Evolutionary conservation across 192 early-diverging fungal genomes (phyloP).

Genomic region (Neocallimastix lanati): DNA sequence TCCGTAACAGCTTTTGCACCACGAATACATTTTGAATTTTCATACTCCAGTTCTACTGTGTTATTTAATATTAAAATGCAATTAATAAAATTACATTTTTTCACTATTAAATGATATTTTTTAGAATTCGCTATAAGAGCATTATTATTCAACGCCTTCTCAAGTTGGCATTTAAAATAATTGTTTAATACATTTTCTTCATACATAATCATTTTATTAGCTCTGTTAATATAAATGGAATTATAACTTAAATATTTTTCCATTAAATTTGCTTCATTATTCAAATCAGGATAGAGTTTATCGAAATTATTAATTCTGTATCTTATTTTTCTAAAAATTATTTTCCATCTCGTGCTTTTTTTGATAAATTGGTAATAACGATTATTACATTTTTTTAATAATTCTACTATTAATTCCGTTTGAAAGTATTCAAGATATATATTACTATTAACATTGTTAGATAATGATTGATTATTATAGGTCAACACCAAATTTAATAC

Average conservation of each 20-base stretch:
- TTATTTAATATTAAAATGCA: not conserved
- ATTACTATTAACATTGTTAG: not conserved
- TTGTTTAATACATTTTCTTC: not conserved
- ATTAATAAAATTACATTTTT: not conserved
- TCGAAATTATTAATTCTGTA: not conserved
- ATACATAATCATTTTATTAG: not conserved
- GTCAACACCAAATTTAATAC: not conserved
- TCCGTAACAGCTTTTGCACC: not conserved
- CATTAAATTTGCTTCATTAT: not conserved
- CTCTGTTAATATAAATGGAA: not conserved
- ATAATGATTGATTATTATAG: not conserved
- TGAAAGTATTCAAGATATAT: not conserved
- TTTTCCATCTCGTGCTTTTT: not conserved
- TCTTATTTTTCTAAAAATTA: not conserved
- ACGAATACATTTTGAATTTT: not conserved
- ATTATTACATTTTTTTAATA: not conserved
- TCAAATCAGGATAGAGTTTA: not conserved
- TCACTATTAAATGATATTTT: not conserved
- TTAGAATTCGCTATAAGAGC: not conserved
- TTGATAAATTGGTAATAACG: not conserved
- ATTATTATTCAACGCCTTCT: not conserved
- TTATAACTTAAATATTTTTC: not conserved
- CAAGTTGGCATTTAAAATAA: not conserved
- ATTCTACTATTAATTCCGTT: not conserved
- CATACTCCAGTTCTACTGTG: not conserved